phyloP scores from a whole-genome alignment of 1,284 basidiomycete genomes.

The Heterobasidion irregulare region DNA sequence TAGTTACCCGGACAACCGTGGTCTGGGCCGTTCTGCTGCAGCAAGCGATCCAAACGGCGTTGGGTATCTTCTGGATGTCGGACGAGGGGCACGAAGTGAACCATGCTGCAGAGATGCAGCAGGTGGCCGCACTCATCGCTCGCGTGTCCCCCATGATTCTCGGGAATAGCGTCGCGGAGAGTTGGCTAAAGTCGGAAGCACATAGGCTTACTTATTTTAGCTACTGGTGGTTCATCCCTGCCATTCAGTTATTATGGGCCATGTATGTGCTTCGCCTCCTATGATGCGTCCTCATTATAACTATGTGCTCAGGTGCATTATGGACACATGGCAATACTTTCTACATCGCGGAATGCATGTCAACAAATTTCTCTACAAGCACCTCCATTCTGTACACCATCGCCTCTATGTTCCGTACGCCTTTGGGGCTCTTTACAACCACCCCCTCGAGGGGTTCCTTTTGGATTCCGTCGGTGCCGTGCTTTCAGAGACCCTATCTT shows the following conservation, averaged over 20 bases:
- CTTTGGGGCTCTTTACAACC: conserved; percentile 96
- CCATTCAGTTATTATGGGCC: conserved; percentile 68
- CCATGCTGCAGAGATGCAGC: conserved; percentile 40
- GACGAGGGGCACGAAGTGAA: conserved; percentile 40
- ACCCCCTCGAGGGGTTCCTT: conserved; percentile 90
- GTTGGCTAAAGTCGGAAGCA: conserved; percentile 35
- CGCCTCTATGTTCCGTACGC: conserved; percentile 96
- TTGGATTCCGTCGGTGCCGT: conserved; percentile 83
- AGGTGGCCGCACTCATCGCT: conserved; percentile 30
- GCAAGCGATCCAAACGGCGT: conserved; percentile 76
- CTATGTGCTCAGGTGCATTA: conserved; percentile 63
- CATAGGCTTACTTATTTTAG: conserved; percentile 53
- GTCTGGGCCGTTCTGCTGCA: conserved; percentile 77
- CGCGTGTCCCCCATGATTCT: conserved; percentile 33
- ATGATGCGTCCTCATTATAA: conserved; percentile 4
- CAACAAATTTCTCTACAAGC: conserved; percentile 87
- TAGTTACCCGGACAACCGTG: conserved; percentile 66
- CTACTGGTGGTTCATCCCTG: conserved; percentile 95
- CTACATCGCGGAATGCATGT: conserved; percentile 89
- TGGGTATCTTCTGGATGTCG: conserved; percentile 70
- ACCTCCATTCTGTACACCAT: conserved; percentile 94
- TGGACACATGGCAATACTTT: conserved; percentile 99
- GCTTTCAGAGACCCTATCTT: conserved; percentile 64
- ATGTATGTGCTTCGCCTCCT: conserved; percentile 56
- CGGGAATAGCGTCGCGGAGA: conserved; percentile 21